Evolutionary conservation across 192 early-diverging fungal genomes (phyloP).

Genomic region (Gonapodya prolifera): DNA sequence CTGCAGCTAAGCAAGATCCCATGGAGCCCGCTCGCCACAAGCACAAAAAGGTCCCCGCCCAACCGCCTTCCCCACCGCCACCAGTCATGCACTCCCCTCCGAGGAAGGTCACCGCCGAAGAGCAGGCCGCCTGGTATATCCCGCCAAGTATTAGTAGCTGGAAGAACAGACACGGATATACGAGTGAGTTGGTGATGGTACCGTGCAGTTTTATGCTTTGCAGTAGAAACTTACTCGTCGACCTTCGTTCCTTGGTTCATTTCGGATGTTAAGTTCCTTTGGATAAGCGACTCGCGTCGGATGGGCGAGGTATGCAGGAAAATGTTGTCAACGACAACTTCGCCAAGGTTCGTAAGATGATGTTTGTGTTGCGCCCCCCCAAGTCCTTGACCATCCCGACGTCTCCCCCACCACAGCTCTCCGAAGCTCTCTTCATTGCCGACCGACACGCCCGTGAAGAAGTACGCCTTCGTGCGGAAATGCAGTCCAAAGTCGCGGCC

Average conservation of each 20-base stretch:
- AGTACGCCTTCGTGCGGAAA: constrained; percentile 77
- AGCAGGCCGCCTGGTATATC: constrained; percentile 93
- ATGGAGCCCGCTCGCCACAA: constrained; percentile 90
- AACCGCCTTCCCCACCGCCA: constrained; percentile 82
- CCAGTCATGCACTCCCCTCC: constrained; percentile 98
- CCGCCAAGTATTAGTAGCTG: constrained; percentile 98
- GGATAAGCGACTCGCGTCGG: constrained; percentile 95
- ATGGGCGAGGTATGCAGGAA: constrained; percentile 93
- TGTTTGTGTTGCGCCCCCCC: too few species aligned
- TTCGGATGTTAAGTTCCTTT: constrained; percentile 44
- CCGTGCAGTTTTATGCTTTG: too few species aligned
- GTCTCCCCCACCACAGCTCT: constrained; percentile 31
- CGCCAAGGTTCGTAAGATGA: constrained; percentile 50
- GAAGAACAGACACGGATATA: constrained; percentile 99
- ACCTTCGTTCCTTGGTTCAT: neutral
- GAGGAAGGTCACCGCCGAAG: constrained; percentile 87
- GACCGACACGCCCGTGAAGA: constrained; percentile 89
- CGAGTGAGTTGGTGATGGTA: constrained; percentile 33
- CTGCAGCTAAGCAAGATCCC: constrained; percentile 45
- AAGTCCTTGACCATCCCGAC: too few species aligned
- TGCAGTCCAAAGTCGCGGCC: constrained; percentile 81
- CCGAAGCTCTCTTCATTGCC: constrained; percentile 86
- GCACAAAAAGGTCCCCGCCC: constrained; percentile 77
- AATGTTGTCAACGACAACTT: constrained; percentile 87
- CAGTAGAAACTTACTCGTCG: too few species aligned